Evolutionary conservation across 768 basidiomycete genomes (phyloP).

Genomic region (Calocybe indica): DNA sequence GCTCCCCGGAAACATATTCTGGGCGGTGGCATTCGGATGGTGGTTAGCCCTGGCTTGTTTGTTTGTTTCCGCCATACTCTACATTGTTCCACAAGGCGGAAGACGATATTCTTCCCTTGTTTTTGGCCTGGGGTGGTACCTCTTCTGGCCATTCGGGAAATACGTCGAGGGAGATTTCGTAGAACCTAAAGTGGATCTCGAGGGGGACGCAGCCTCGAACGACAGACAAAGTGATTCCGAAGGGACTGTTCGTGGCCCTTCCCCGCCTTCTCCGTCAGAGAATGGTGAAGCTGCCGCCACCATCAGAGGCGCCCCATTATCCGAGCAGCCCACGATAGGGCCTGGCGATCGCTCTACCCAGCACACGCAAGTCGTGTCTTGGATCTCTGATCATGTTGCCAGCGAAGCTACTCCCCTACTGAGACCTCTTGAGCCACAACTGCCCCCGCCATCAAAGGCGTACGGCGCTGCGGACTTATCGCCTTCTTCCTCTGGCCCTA

Average conservation of each 20-base stretch:
- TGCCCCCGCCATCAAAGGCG: conserved; percentile 46
- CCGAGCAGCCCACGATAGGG: conserved; percentile 38
- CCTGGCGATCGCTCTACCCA: conserved; percentile 25
- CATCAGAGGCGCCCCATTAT: conserved; percentile 27
- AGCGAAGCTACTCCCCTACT: conserved; percentile 48
- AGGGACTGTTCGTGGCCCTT: conserved; percentile 29
- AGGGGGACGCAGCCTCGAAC: conserved; percentile 22
- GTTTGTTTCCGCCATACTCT: conserved; percentile 59
- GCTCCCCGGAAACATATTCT: conserved; percentile 90
- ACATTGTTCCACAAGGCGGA: conserved; percentile 74
- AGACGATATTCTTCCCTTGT: conserved; percentile 79
- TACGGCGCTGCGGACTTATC: conserved; percentile 56
- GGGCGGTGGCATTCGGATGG: conserved; percentile 89
- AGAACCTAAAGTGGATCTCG: conserved; percentile 29
- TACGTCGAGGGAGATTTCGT: conserved; percentile 83
- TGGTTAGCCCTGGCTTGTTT: conserved; percentile 80
- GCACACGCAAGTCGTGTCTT: conserved; percentile 37
- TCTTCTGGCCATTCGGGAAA: conserved; percentile 97
- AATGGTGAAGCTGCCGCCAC: conserved; percentile 12
- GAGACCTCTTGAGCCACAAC: conserved; percentile 19
- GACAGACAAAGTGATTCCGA: conserved; percentile 26
- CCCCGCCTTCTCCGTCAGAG: conserved; percentile 14
- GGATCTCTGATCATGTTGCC: conserved; percentile 27
- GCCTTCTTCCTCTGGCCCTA: conserved; percentile 21
- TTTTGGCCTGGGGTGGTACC: conserved; percentile 93